Base-by-base conservation (phyloP, 495 filamentous ascomycete species). In the Lasiosphaeria ovina region DNA sequence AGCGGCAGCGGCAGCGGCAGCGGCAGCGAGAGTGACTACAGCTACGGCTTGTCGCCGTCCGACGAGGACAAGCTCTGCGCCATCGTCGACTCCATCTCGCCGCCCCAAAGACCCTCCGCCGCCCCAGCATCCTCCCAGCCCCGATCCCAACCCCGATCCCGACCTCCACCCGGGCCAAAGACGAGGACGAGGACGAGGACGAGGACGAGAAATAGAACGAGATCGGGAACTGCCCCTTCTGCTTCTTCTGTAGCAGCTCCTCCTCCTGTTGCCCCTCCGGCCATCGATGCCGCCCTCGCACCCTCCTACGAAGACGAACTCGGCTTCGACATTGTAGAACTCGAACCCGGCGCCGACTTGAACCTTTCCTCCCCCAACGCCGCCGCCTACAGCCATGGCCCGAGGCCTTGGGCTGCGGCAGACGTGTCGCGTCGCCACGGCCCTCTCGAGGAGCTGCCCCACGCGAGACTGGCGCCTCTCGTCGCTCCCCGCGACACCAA, bases 11-110 rank as follows among this genome's bases (percentile, higher is more conserved):
- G n/a, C n/a, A n/a, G n/a, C n/a, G n/a, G 17, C 60, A 3, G 54
- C 38, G 51, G 12, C 12, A 67, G 52, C 61, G 74, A 76, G 62
- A 86, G 80, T 65, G 86, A 90, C 58, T 93, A 91, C 78, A 88
- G 87, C 32, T 90, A 87, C 35, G 87, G 90, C 58, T 86, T 91
- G 61, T 84, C 85, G 0, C 71, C 76, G 10, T 87, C 87, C 53
- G 88, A 91, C 35, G 79, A 80, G 61, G 66, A 67, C 35, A n/a
- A 59, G 3, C 60, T 76, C 33, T 54, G 35, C 17, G 61, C 60
- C 24, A 33, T 65, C 14, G 51, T 58, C 54, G 69, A 71, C 51
- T 50, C 44, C 49, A n/a, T 70, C 32, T 60, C 63, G 49, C 38
- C 61, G 45, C 51, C 62, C 45, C 48, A 47, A 57, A 52, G 17